Percentiles rank a stretch among this genome's conserved stretches.
phyloP scores from a whole-genome alignment of 148 eudicot species.

The Arbutus unedo region DNA sequence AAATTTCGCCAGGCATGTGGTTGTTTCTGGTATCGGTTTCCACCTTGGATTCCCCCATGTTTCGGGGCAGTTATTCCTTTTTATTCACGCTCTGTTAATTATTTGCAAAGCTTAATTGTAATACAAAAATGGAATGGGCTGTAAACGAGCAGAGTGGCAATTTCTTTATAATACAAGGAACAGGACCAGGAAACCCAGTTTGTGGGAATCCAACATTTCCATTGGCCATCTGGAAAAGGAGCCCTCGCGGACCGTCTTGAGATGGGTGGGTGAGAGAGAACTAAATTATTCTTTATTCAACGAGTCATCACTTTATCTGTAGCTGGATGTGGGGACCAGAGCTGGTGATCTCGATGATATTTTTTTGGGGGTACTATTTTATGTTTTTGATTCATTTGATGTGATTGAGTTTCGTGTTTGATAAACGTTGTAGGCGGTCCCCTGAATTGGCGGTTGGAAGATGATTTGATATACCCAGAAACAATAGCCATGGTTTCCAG shows the following conservation, averaged over 20 bases:
- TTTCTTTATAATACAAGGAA: background rate
- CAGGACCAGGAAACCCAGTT: background rate
- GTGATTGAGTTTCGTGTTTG: slow-evolving; percentile 1
- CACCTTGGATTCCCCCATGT: background rate
- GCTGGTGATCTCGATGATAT: background rate
- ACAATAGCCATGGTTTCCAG: background rate
- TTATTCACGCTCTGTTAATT: background rate
- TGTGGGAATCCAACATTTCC: background rate
- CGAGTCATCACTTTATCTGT: background rate
- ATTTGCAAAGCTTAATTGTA: background rate
- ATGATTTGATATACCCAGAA: background rate
- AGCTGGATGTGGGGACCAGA: background rate
- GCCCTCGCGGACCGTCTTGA: background rate
- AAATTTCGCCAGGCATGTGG: background rate
- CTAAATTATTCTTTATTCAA: background rate
- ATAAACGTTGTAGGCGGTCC: background rate
- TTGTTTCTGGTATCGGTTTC: background rate
- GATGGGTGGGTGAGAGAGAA: background rate
- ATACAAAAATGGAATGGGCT: background rate
- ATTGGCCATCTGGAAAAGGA: slow-evolving; percentile 1
- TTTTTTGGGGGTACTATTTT: no score
- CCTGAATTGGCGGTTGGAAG: background rate
- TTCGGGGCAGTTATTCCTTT: background rate
- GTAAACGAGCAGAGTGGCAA: background rate
- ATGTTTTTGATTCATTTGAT: background rate